Conservation (phyloP, 2,329 filamentous ascomycete species). For the Trichophyton equinum region DNA sequence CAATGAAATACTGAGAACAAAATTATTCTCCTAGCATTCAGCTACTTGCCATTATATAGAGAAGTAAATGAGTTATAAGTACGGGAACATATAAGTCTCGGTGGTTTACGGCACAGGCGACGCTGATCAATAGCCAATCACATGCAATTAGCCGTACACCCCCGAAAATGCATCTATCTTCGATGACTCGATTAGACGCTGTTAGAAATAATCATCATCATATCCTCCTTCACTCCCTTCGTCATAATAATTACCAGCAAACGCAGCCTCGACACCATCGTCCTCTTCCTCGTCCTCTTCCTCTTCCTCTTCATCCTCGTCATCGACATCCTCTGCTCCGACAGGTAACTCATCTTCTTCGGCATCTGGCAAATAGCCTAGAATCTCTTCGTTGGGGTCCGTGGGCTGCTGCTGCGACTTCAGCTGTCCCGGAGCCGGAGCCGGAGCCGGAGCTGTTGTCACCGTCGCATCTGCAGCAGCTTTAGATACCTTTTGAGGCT, state of each 20-base stretch:
- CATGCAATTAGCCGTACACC: background rate
- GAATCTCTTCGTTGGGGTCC: constrained; percentile 17
- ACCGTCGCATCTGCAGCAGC: background rate
- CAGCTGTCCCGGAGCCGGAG: no score
- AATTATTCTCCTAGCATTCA: no score
- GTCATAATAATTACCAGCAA: constrained; percentile 26
- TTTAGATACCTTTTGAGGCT: constrained; percentile 6
- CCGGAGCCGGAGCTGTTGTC: background rate
- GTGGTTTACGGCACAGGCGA: background rate
- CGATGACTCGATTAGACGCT: background rate
- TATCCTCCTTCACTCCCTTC: constrained; percentile 27
- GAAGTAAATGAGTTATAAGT: background rate
- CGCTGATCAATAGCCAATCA: background rate
- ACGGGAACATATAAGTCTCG: background rate
- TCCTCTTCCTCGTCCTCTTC: constrained; percentile 22
- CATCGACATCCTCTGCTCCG: constrained; percentile 20
- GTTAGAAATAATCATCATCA: constrained; percentile 19
- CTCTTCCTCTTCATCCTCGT: constrained; percentile 23
- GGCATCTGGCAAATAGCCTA: constrained; percentile 15
- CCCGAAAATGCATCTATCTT: background rate
- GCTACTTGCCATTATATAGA: no score
- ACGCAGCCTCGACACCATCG: constrained; percentile 25
- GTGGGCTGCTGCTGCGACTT: constrained; percentile 6
- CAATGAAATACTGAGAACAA: background rate
- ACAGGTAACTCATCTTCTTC: constrained; percentile 13